These are phyloP conservation scores for Colletotrichum sp. DNA, from an alignment of 2,329 filamentous ascomycete genomes.

Conservation along the genomic window DNA sequence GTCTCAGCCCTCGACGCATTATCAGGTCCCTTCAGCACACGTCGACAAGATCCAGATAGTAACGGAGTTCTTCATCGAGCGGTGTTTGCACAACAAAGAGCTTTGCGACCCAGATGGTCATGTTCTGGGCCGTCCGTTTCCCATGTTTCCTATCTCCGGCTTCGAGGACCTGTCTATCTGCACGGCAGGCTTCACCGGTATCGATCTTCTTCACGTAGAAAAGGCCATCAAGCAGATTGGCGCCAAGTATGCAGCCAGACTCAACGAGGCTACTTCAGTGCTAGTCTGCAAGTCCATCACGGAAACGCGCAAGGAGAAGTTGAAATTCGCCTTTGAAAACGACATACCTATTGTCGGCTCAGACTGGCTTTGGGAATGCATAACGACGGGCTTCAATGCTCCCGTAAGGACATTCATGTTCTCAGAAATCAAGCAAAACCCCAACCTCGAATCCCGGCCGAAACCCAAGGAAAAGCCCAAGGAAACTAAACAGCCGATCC, in stretches of 20 bases:
- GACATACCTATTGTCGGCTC: conserved; percentile 80
- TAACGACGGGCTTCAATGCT: conserved; percentile 59
- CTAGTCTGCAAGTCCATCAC: conserved; percentile 72
- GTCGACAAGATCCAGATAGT: conserved; percentile 57
- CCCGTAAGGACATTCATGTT: conserved; percentile 54
- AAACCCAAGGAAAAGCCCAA: background rate
- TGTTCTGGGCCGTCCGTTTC: conserved; percentile 79
- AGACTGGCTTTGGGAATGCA: conserved; percentile 86
- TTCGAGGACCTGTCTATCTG: conserved; percentile 77
- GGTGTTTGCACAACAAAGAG: conserved; percentile 78
- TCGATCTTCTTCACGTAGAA: conserved; percentile 85
- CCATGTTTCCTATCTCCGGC: conserved; percentile 70
- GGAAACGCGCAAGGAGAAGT: conserved; percentile 73
- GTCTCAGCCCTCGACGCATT: conserved; percentile 52
- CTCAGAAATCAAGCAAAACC: conserved; percentile 41
- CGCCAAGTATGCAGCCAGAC: conserved; percentile 79
- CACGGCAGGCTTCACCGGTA: conserved; percentile 81
- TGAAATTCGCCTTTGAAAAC: conserved; percentile 77
- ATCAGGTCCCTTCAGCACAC: conserved; percentile 35
- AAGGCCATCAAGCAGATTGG: conserved; percentile 79
- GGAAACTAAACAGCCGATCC: conserved; percentile 9
- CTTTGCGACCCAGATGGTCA: conserved; percentile 74
- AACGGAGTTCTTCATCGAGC: conserved; percentile 94
- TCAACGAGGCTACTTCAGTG: conserved; percentile 75
- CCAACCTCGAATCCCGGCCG: background rate